phyloP scores from a whole-genome alignment of 345 rosid genomes.

The Isatis tinctoria region DNA sequence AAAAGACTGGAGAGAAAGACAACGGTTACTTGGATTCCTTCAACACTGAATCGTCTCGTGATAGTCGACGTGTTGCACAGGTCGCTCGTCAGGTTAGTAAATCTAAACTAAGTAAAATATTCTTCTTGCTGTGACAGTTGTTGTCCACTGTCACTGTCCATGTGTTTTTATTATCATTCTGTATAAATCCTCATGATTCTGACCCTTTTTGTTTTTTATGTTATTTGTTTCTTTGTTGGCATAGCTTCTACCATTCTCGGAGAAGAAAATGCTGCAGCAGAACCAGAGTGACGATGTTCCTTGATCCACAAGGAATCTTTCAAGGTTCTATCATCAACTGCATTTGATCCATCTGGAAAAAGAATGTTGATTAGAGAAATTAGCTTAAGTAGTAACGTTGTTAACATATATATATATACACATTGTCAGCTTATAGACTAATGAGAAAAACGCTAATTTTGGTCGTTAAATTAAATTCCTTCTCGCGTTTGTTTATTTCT shows the following conservation, averaged over 20 bases:
- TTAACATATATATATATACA: background rate
- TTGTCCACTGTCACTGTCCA: background rate
- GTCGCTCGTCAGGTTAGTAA: conserved; percentile 71
- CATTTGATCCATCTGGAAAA: background rate
- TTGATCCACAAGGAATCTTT: conserved; percentile 9
- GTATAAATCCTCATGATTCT: background rate
- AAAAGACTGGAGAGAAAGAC: conserved; percentile 42
- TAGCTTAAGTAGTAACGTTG: conserved; percentile 4
- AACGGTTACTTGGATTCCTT: conserved; percentile 37
- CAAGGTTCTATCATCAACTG: background rate
- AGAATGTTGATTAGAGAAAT: conserved; percentile 13
- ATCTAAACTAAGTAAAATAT: background rate
- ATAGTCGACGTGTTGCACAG: conserved; percentile 43
- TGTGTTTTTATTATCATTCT: background rate
- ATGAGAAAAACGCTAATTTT: conserved; percentile 19
- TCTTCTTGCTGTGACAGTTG: background rate
- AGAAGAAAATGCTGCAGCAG: conserved; percentile 38
- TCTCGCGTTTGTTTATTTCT: background rate
- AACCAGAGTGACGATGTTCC: conserved; percentile 29
- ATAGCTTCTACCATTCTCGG: conserved; percentile 61
- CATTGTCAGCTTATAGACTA: conserved; percentile 7
- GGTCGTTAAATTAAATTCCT: background rate
- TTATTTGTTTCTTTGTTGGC: conserved; percentile 12
- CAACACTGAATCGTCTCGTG: conserved; percentile 48
- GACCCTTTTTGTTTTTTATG: background rate